A percentile compares a stretch with the other conserved stretches of the same genome.
phyloP scores from a whole-genome alignment of 2,329 filamentous ascomycete species.

The Albifimbria verrucaria region DNA sequence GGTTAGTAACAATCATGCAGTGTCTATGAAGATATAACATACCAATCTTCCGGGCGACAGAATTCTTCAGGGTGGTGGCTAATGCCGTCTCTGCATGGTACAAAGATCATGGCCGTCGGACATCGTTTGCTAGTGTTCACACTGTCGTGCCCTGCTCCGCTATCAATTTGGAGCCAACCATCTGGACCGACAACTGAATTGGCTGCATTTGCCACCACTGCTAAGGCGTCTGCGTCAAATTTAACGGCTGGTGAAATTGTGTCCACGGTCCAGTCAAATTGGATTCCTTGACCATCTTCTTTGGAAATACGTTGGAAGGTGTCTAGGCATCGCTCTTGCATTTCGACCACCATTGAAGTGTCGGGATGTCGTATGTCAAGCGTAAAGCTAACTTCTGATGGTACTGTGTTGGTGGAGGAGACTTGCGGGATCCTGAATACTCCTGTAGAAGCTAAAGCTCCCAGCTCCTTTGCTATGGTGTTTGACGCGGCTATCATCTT shows the following conservation, averaged over 20 bases:
- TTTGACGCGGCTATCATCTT: conserved; percentile 30
- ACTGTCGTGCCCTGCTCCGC: conserved; percentile 37
- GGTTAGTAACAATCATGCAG: too few species aligned
- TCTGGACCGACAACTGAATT: conserved; percentile 47
- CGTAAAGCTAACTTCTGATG: conserved; percentile 62
- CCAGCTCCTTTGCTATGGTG: conserved; percentile 18
- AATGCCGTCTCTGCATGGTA: conserved; percentile 30
- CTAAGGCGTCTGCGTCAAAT: conserved; percentile 65
- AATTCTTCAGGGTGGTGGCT: conserved; percentile 35
- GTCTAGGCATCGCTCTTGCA: conserved; percentile 18
- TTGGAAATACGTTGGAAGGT: conserved; percentile 19
- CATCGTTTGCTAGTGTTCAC: conserved; percentile 28
- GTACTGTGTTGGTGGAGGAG: conserved; percentile 69
- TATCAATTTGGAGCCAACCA: conserved; percentile 29
- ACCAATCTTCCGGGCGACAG: conserved; percentile 31
- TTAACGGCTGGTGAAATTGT: conserved; percentile 56
- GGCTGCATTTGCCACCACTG: conserved; percentile 58
- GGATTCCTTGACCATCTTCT: conserved; percentile 24
- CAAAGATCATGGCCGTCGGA: conserved; percentile 37
- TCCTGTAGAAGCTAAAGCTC: conserved; percentile 27
- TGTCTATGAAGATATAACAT: too few species aligned
- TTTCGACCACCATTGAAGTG: conserved; percentile 50
- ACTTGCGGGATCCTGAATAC: conserved; percentile 44
- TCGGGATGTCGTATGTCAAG: conserved; percentile 62
- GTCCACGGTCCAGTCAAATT: conserved; percentile 59